phyloP scores from a whole-genome alignment of 2,329 filamentous ascomycete genomes.

The Colletotrichum melonis region DNA sequence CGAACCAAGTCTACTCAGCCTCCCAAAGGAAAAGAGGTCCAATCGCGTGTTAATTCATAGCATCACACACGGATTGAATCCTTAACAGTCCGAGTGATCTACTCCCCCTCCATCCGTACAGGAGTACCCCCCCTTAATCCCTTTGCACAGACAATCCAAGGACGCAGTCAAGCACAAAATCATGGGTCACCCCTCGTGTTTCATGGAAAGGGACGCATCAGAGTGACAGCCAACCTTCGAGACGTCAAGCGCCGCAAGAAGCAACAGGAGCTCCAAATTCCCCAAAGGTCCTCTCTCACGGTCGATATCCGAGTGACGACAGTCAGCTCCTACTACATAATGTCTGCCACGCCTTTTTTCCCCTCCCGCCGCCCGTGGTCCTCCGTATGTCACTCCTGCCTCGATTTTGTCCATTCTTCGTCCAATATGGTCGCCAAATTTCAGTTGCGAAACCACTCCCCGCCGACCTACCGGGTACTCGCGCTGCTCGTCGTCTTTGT shows the following conservation, averaged over 20 bases:
- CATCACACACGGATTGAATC: background rate
- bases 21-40: conserved; percentile 3
- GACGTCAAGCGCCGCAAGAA: conserved; percentile 33
- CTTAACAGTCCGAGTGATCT: conserved; percentile 25
- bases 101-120: background rate
- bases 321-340: conserved; percentile 25
- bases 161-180: conserved; percentile 16
- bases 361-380: background rate
- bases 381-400: conserved; percentile 1
- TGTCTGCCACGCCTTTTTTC: background rate
- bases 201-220: conserved; percentile 18
- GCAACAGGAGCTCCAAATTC: background rate
- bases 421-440: conserved; percentile 33
- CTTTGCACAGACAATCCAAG: conserved; percentile 28
- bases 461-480: conserved; percentile 31
- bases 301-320: conserved; percentile 19
- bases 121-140: background rate
- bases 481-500: conserved; percentile 28
- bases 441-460: conserved; percentile 26
- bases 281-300: conserved; percentile 8
- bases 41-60: conserved; percentile 16
- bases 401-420: background rate
- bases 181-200: conserved; percentile 32
- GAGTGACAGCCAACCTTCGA: conserved; percentile 23
- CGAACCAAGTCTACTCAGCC: conserved; percentile 9